Percentiles rank a stretch among this genome's conserved stretches.
Evolutionary conservation across 306 rosid species (phyloP).

Genomic region (Cicer cuneatum): DNA sequence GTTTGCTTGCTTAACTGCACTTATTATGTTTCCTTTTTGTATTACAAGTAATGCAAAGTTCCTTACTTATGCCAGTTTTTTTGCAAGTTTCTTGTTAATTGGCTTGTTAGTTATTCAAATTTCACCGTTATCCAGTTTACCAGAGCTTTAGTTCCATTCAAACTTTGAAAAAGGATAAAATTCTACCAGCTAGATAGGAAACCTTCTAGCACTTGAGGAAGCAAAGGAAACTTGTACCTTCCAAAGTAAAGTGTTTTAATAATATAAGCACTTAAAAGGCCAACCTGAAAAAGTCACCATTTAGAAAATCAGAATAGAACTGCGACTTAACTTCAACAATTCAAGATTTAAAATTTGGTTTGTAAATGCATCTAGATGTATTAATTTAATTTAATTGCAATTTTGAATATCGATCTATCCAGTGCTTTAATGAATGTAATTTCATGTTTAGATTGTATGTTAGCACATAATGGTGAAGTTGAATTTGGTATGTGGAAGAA

Average conservation of each 20-base stretch:
- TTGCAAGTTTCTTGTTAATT: background rate
- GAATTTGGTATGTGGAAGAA: background rate
- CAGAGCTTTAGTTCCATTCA: background rate
- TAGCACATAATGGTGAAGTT: background rate
- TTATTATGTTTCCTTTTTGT: too few relatives aligned
- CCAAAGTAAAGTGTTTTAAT: conserved; percentile 77
- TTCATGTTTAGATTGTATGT: background rate
- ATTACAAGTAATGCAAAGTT: too few relatives aligned
- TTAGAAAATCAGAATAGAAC: conserved; percentile 36
- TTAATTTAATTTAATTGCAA: too few relatives aligned
- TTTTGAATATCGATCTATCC: too few relatives aligned
- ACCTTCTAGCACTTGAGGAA: background rate
- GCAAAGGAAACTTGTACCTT: conserved; percentile 52
- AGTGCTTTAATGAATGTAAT: too few relatives aligned
- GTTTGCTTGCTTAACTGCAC: too few relatives aligned
- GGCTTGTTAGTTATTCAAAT: background rate
- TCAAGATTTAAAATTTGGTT: background rate
- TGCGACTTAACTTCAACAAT: background rate
- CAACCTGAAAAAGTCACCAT: conserved; percentile 56
- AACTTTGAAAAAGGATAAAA: too few relatives aligned
- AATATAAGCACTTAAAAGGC: conserved; percentile 72
- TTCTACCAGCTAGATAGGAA: too few relatives aligned
- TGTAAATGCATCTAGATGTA: background rate
- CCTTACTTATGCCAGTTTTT: too few relatives aligned
- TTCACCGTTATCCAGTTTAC: background rate